These are phyloP conservation scores for Citrus unshiu DNA, from an alignment of 345 rosid genomes.

Conservation along the genomic window DNA sequence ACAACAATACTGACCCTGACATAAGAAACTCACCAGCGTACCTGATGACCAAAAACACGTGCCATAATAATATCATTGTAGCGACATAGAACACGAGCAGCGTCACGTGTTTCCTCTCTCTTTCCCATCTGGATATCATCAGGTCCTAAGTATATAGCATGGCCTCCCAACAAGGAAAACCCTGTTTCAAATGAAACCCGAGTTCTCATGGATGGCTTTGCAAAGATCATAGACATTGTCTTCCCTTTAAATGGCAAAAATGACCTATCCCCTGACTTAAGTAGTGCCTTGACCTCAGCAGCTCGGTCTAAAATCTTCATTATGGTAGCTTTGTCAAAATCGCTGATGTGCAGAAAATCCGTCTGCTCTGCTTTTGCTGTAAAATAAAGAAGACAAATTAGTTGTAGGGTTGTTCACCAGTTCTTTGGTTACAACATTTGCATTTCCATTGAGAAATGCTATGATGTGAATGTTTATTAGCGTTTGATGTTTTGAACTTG, in stretches of 20 bases:
- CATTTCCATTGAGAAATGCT: background rate
- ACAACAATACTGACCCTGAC: conserved; percentile 5
- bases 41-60: conserved; percentile 97
- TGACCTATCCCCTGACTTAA: conserved; percentile 83
- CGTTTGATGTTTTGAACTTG: background rate
- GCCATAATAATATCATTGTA: conserved; percentile 97
- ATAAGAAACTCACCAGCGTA: conserved; percentile 69
- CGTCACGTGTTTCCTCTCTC: conserved; percentile 92
- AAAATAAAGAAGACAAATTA: conserved; percentile 1
- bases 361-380: conserved; percentile 48
- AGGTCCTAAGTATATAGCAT: conserved; percentile 88
- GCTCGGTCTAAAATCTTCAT: conserved; percentile 69
- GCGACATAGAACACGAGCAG: conserved; percentile 85
- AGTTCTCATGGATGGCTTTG: conserved; percentile 97
- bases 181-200: conserved; percentile 97
- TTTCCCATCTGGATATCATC: conserved; percentile 96
- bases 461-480: background rate
- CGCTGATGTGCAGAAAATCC: conserved; percentile 77
- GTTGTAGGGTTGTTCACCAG: background rate
- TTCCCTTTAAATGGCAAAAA: conserved; percentile 85
- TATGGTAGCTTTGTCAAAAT: conserved; percentile 81
- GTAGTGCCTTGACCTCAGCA: conserved; percentile 70
- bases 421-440: background rate
- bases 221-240: conserved; percentile 94
- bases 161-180: conserved; percentile 92